Base-by-base conservation (phyloP, 352 stramenopile species). In the Thraustochytrium striatum region DNA sequence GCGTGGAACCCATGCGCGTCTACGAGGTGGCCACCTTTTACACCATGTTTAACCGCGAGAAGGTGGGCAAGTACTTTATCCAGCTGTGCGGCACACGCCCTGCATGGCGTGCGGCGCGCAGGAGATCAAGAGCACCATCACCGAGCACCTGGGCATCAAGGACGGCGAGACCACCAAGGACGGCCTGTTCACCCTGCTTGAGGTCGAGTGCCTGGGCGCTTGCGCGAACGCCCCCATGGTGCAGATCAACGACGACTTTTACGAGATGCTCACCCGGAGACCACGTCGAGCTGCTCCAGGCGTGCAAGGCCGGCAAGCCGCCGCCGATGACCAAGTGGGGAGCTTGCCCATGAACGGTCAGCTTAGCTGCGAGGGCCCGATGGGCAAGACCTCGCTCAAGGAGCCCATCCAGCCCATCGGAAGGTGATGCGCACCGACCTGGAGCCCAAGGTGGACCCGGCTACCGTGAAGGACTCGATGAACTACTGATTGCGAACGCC, bases 21-120 rank as follows among this genome's bases (percentile, higher is more conserved):
- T 99, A 99, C 85, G 96, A 99, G 84, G 97, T 99, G 30, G 96
- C 96, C 25, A 98, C 94, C 41, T 99, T 99, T 85, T 99, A 99
- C 89, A 99, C 97, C 82, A 99, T 99, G 96, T 99, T 99, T 88
- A 99, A 96, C 81, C 83, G 91, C 57, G 93, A 96, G 79, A 96
- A 97, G 84, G 90, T 95, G 57, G 92, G 91, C 86, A 96, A 95
- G 87, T 96, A 94, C 86, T 95, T 95, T 80, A 95, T 97, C 81
- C 92, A 97, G 86, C 88, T 99, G 13, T 99, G 97, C 82, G 96
- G 96, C 79, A 99, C 97, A 99, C 97, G 62, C 97, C 97, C 28
- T 99, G 97, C 89, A 99, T 99, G 96, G 98, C 99, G 83, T 98
- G 94, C 84, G 97, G 97, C 61, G 95, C 92, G 57, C 93, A 99